phyloP scores from a whole-genome alignment of 129 eudicot genomes.

The Deinandra increscens region DNA sequence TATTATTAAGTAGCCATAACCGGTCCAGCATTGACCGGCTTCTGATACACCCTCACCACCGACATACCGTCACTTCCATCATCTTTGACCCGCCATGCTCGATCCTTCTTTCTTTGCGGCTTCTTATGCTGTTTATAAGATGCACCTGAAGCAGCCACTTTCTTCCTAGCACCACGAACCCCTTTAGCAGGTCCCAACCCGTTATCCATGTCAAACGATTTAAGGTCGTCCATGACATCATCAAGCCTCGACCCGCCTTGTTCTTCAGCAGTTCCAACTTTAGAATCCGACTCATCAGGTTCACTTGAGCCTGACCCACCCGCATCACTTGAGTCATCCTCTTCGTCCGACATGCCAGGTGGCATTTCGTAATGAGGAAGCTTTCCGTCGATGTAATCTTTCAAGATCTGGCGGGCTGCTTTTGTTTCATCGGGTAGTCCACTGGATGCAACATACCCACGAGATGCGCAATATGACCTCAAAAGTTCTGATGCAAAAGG shows the following conservation, averaged over 20 bases:
- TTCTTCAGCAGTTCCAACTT: slow-evolving; percentile 18
- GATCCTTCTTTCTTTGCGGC: slow-evolving; percentile 81
- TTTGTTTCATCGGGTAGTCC: slow-evolving; percentile 89
- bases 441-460: slow-evolving; percentile 86
- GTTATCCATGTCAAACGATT: slow-evolving; percentile 63
- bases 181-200: slow-evolving; percentile 43
- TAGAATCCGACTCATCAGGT: slow-evolving; percentile 35
- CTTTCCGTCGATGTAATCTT: slow-evolving; percentile 89
- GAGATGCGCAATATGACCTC: slow-evolving; percentile 84
- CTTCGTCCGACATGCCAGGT: slow-evolving; percentile 52
- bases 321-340: slow-evolving; percentile 13
- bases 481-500: slow-evolving; percentile 75
- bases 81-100: slow-evolving; percentile 71
- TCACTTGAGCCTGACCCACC: slow-evolving; percentile 27
- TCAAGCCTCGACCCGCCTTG: slow-evolving; percentile 38
- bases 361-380: slow-evolving; percentile 81
- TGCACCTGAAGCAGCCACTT: slow-evolving; percentile 27
- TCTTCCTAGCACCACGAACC: slow-evolving; percentile 40
- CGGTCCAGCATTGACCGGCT: slow-evolving; percentile 54
- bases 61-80: slow-evolving; percentile 83
- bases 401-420: slow-evolving; percentile 78
- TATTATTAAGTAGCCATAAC: slow-evolving; percentile 17
- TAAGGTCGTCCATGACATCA: slow-evolving; percentile 62
- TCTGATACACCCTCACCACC: slow-evolving; percentile 63
- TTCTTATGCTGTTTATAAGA: slow-evolving; percentile 84